Evolutionary conservation across 1,284 basidiomycete genomes (phyloP).

Genomic region (Tilletia indica): DNA sequence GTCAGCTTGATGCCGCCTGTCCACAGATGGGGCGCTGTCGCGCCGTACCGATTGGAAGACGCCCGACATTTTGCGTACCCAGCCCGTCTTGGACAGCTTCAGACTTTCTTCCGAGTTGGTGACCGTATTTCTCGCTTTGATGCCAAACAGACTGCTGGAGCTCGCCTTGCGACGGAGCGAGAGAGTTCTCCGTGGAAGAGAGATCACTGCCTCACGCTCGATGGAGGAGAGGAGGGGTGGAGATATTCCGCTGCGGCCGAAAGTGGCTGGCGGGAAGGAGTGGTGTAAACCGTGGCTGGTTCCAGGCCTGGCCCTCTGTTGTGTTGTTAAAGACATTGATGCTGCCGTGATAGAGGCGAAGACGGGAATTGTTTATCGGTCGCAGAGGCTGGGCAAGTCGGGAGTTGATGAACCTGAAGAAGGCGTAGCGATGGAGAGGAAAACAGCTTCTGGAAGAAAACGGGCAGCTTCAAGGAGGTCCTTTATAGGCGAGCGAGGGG

Average conservation of each 20-base stretch:
- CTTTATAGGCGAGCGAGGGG: too few species aligned
- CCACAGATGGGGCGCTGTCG: not conserved
- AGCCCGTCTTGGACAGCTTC: not conserved
- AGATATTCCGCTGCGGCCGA: not conserved
- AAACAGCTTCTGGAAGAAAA: too few species aligned
- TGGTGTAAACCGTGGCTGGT: not conserved
- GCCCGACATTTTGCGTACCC: constrained; percentile 7
- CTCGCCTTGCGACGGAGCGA: constrained; percentile 2
- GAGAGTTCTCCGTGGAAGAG: not conserved
- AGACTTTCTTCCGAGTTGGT: not conserved
- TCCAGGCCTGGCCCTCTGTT: too few species aligned
- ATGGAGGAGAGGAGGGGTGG: not conserved
- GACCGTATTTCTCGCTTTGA: not conserved
- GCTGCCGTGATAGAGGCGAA: too few species aligned
- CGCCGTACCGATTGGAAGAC: not conserved
- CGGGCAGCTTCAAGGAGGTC: too few species aligned
- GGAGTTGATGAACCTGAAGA: too few species aligned
- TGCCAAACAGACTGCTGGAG: not conserved
- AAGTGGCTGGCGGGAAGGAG: not conserved
- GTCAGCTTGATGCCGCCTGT: not conserved
- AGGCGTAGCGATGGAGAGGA: too few species aligned
- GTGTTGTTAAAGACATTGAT: not conserved
- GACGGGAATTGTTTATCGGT: too few species aligned
- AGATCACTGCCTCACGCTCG: not conserved
- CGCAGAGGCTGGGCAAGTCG: too few species aligned